Base-by-base conservation (phyloP, 352 stramenopile genomes). In the Pilasporangium apinafurcum region DNA sequence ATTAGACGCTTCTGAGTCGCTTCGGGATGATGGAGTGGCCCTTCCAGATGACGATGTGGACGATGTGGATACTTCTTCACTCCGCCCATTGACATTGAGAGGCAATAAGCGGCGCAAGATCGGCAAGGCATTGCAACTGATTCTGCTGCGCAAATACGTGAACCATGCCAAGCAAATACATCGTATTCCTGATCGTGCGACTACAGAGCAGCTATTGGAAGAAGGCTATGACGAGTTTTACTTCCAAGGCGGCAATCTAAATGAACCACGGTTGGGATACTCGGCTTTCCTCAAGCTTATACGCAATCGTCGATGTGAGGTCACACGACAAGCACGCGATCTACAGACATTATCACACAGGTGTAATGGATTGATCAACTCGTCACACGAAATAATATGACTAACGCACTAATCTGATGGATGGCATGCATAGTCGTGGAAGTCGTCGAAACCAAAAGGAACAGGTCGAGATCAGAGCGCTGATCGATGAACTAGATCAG, bases 221-320 rank as follows among this genome's bases (percentile, higher is more conserved):
- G 63, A 83, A 17, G 75, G 58, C 4, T 83, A 85, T 45, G 71
- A 82, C 49, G 71, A 83, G 60, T 87, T 82, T 40, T 82, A 79
- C 41, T 73, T 80, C 37, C 63, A 78, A 32, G 71, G 71, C 31
- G 75, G 75, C 16, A 75, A 63, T 37, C 31, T 80, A 7, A 69
- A 68, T 44, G 75, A 87, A 39, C 68, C 62, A 21, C 59, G 69
- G 24, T 56, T 87, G 28, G 56, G 33, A 12, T 85, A 87, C 55
- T 29, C 66, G 6, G 62, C 71, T 5, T 87, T 87, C 44, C 46
- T 84, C 16, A 85, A 83, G 53, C 61, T 83, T 5, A 64, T 87
- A 22, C 75, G 75, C 20, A 87, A 87, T 51, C 53, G 75, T 35
- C 56, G 75, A 16, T 61, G 68, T 29, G 75, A 87, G 55, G 59